phyloP scores from a whole-genome alignment of 202 grass and related monocot genomes.

The Schoenoplectus tabernaemontani region DNA sequence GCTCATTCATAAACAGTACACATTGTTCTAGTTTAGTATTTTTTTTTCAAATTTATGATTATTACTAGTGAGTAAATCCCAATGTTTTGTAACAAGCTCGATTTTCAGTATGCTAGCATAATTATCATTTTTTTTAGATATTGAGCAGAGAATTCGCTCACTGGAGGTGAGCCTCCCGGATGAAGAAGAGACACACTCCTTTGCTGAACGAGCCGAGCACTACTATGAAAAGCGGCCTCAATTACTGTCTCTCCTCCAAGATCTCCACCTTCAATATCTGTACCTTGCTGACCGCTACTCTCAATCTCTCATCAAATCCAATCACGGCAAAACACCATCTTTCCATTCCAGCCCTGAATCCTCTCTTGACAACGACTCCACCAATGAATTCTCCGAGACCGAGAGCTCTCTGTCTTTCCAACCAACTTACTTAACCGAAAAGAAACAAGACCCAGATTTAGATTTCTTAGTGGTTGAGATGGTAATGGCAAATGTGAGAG shows the following conservation, averaged over 20 bases:
- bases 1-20: background rate
- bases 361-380: conserved; percentile 17
- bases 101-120: background rate
- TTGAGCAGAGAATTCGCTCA: conserved; percentile 59
- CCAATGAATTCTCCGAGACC: conserved; percentile 46
- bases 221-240: conserved; percentile 85
- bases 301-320: conserved; percentile 39
- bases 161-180: conserved; percentile 41
- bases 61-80: background rate
- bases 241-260: conserved; percentile 71
- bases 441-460: background rate
- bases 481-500: conserved; percentile 48
- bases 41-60: background rate
- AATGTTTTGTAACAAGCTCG: background rate
- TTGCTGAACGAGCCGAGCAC: conserved; percentile 64
- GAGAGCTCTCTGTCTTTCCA: conserved; percentile 88
- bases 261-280: conserved; percentile 88
- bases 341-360: conserved; percentile 1
- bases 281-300: conserved; percentile 94
- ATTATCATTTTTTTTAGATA: conserved; percentile 39
- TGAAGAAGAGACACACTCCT: conserved; percentile 54
- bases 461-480: conserved; percentile 52
- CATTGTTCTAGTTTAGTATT: background rate
- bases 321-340: background rate
- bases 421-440: background rate